These are phyloP conservation scores for Ophiocordyceps robertsii DNA, from an alignment of 2,329 filamentous ascomycete genomes.

Conservation along the genomic window DNA sequence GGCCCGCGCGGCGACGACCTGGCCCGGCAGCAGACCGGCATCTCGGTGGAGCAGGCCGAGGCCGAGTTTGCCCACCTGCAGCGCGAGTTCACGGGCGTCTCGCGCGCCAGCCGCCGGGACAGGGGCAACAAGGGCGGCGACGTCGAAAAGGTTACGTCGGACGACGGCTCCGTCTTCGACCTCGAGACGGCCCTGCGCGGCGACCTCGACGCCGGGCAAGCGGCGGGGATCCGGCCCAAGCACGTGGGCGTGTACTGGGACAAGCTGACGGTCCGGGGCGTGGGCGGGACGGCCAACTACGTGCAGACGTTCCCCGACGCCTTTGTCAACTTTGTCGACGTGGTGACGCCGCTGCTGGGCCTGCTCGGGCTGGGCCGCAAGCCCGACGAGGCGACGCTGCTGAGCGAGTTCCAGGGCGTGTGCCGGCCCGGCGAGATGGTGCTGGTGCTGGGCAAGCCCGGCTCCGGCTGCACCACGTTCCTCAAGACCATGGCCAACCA, in stretches of 20 bases:
- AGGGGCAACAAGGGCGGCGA: constrained; percentile 24
- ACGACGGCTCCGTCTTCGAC: constrained; percentile 48
- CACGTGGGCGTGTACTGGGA: constrained; percentile 73
- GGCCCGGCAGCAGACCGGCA: constrained; percentile 22
- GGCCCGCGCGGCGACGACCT: neutral
- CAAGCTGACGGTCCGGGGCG: constrained; percentile 59
- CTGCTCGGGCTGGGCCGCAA: constrained; percentile 54
- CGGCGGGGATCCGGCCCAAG: constrained; percentile 70
- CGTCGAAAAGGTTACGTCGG: constrained; percentile 42
- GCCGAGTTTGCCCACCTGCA: constrained; percentile 58
- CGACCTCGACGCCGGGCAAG: constrained; percentile 54
- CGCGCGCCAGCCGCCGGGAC: constrained; percentile 29
- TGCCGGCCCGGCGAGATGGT: constrained; percentile 80
- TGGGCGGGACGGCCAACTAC: constrained; percentile 61
- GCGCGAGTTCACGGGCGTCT: constrained; percentile 44
- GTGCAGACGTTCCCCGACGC: constrained; percentile 66
- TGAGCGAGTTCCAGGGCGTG: constrained; percentile 58
- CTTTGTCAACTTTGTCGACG: constrained; percentile 63
- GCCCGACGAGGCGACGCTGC: constrained; percentile 57
- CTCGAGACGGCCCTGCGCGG: constrained; percentile 63
- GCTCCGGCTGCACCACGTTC: constrained; percentile 58
- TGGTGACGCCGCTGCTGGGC: constrained; percentile 49
- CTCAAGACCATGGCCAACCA: constrained; percentile 57
- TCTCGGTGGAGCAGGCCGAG: constrained; percentile 55
- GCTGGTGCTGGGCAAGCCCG: constrained; percentile 65